phyloP scores from a whole-genome alignment of 2,329 filamentous ascomycete species.

The Gaeumannomyces tritici region DNA sequence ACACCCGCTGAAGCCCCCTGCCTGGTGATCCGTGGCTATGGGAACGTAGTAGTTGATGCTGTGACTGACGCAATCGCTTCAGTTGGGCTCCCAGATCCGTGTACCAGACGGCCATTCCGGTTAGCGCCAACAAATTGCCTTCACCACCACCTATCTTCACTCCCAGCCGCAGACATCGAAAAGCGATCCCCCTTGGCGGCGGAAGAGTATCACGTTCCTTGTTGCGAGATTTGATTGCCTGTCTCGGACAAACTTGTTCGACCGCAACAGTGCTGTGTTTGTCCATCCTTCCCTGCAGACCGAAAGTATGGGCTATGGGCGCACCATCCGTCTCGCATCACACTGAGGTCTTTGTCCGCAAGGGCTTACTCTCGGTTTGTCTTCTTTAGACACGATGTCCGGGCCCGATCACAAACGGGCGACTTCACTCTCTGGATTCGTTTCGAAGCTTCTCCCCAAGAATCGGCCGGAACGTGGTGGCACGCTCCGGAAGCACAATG shows the following conservation, averaged over 20 bases:
- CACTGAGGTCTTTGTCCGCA: background rate
- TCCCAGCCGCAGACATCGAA: background rate
- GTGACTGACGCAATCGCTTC: background rate
- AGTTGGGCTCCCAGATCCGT: background rate
- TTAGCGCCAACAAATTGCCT: too few relatives aligned
- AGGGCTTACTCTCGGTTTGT: background rate
- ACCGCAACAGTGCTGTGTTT: background rate
- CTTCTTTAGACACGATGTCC: background rate
- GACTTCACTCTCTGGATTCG: conserved; percentile 14
- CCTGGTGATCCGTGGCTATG: background rate
- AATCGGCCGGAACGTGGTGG: conserved; percentile 40
- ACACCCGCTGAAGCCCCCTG: background rate
- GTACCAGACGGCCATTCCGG: too few relatives aligned
- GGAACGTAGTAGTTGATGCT: background rate
- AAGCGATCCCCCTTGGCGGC: background rate
- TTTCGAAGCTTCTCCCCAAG: conserved; percentile 37
- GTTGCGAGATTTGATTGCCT: background rate
- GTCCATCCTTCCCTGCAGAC: too few relatives aligned
- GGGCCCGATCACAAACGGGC: conserved; percentile 1
- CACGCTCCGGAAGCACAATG: conserved; percentile 23
- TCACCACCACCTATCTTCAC: too few relatives aligned
- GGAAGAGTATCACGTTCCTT: background rate
- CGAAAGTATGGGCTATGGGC: too few relatives aligned
- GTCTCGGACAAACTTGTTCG: too few relatives aligned
- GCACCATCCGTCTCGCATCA: too few relatives aligned